A percentile compares a stretch with the other conserved stretches of the same genome.
Conservation (phyloP, 371 early-diverging fungal genomes). For the Nematocida ironsii region DNA sequence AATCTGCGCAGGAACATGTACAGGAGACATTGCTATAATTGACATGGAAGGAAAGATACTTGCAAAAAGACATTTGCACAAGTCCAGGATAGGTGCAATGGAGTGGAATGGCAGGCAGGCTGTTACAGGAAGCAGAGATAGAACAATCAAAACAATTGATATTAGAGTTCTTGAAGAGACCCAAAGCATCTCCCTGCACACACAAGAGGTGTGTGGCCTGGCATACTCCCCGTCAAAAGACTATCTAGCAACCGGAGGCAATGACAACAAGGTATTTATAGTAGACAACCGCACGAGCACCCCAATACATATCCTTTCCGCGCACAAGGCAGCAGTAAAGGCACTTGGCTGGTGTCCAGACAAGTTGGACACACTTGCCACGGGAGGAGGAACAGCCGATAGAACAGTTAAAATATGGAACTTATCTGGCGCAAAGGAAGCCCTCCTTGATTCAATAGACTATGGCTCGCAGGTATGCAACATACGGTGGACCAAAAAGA, state of each 20-base stretch:
- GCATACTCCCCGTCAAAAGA: slow-evolving; percentile 46
- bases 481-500: slow-evolving; percentile 65
- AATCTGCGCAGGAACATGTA: slow-evolving; percentile 62
- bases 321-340: slow-evolving; percentile 70
- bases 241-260: slow-evolving; percentile 69
- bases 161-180: slow-evolving; percentile 40
- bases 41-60: slow-evolving; percentile 46
- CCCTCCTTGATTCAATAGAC: slow-evolving; percentile 56
- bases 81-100: slow-evolving; percentile 68
- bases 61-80: slow-evolving; percentile 54
- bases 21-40: slow-evolving; percentile 52
- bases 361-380: slow-evolving; percentile 56
- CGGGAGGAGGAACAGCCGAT: slow-evolving; percentile 71
- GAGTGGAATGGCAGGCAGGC: slow-evolving; percentile 57
- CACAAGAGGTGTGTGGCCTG: slow-evolving; percentile 70
- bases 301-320: slow-evolving; percentile 48
- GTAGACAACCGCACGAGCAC: slow-evolving; percentile 60
- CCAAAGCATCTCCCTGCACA: slow-evolving; percentile 58
- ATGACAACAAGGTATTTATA: slow-evolving; percentile 70
- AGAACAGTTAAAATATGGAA: slow-evolving; percentile 69
- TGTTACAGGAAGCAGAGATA: slow-evolving; percentile 69
- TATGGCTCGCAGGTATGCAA: slow-evolving; percentile 70
- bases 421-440: slow-evolving; percentile 14
- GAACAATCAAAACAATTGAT: slow-evolving; percentile 67
- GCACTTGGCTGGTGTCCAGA: slow-evolving; percentile 66